phyloP scores from a whole-genome alignment of 2,329 filamentous ascomycete species.

The Reticulascus tulasneorum region DNA sequence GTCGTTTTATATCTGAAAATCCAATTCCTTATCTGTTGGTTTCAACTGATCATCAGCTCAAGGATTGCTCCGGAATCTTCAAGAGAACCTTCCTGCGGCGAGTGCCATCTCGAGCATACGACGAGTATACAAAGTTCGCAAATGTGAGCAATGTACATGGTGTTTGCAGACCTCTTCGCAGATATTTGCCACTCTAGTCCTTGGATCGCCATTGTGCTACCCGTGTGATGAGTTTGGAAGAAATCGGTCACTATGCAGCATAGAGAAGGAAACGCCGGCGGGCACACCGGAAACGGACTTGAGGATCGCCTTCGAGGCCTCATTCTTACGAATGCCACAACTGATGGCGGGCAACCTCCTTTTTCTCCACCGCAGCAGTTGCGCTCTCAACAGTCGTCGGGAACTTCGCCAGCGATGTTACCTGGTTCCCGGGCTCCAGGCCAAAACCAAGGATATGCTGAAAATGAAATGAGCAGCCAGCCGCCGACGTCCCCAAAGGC shows the following conservation, averaged over 20 bases:
- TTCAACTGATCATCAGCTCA: too few relatives aligned
- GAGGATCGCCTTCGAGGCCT: slow-evolving; percentile 57
- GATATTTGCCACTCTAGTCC: too few relatives aligned
- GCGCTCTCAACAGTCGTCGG: not conserved
- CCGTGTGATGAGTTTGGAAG: too few relatives aligned
- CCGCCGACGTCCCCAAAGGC: slow-evolving; percentile 21
- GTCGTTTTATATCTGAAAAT: too few relatives aligned
- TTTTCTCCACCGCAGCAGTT: slow-evolving; percentile 1
- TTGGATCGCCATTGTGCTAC: too few relatives aligned
- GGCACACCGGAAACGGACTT: slow-evolving; percentile 33
- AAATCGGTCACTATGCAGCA: slow-evolving; percentile 3
- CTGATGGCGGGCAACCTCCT: slow-evolving; percentile 16
- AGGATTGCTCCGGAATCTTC: too few relatives aligned
- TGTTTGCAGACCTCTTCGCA: too few relatives aligned
- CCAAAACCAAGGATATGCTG: not conserved
- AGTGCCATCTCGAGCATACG: too few relatives aligned
- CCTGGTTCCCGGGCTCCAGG: not conserved
- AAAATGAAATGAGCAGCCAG: not conserved
- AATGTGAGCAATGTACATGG: too few relatives aligned
- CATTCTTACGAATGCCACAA: slow-evolving; percentile 50
- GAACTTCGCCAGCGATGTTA: not conserved
- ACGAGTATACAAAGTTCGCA: too few relatives aligned
- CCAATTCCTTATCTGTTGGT: too few relatives aligned
- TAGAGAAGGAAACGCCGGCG: slow-evolving; percentile 2
- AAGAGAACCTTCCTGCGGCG: too few relatives aligned